Percentiles rank a stretch among this genome's conserved stretches.
Conservation (phyloP, 352 stramenopile species). For the Pseudoperonospora humuli region DNA sequence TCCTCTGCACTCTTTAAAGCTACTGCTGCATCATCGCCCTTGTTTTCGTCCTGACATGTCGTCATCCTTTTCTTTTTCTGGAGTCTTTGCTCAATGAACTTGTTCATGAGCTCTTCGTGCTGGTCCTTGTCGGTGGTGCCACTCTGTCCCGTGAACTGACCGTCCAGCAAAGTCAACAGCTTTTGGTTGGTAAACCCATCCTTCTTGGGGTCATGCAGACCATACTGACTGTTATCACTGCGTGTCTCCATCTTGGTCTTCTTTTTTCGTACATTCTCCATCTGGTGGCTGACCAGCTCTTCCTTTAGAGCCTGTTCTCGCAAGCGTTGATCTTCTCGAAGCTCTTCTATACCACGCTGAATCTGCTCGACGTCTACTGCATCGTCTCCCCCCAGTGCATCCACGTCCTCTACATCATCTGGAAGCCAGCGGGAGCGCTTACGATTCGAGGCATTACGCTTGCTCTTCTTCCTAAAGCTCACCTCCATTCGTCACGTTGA, state of each 20-base stretch:
- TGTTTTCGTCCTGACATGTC: background rate
- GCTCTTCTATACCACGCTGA: conserved; percentile 50
- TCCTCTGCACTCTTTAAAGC: conserved; percentile 42
- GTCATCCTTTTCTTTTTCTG: conserved; percentile 30
- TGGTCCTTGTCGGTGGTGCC: conserved; percentile 51
- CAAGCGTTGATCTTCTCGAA: conserved; percentile 63
- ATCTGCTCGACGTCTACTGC: conserved; percentile 22
- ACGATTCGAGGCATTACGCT: conserved; percentile 13
- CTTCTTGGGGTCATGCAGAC: conserved; percentile 70
- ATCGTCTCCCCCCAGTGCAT: background rate
- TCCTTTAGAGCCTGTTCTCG: conserved; percentile 35
- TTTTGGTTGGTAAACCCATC: conserved; percentile 62
- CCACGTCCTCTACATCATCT: conserved; percentile 14
- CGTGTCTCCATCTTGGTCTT: conserved; percentile 1
- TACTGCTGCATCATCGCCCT: background rate
- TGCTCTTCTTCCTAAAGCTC: conserved; percentile 61
- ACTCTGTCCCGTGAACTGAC: conserved; percentile 75
- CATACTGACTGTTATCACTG: conserved; percentile 29
- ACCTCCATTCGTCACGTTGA: conserved; percentile 19
- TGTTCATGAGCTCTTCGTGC: conserved; percentile 77
- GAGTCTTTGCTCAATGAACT: conserved; percentile 75
- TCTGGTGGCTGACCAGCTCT: conserved; percentile 20
- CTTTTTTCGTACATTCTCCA: conserved; percentile 10
- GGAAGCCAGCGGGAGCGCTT: conserved; percentile 32
- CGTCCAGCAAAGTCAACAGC: conserved; percentile 61